A percentile compares a stretch with the other conserved stretches of the same genome.
Evolutionary conservation across 768 basidiomycete species (phyloP).

Genomic region (Lentinula sp.): DNA sequence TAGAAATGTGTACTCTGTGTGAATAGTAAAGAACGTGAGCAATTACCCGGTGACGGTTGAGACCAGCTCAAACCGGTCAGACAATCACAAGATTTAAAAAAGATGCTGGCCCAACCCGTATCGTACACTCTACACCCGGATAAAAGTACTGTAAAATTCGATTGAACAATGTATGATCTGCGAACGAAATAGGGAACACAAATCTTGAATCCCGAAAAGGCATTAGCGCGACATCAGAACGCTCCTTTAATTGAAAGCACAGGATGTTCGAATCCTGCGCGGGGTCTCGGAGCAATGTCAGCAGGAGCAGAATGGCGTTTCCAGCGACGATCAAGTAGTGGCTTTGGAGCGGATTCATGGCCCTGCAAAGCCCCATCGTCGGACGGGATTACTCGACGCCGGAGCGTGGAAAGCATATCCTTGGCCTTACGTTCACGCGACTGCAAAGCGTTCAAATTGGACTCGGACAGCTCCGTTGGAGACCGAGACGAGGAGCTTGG

Average conservation of each 20-base stretch:
- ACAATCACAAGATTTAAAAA: background rate
- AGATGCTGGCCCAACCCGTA: conserved; percentile 1
- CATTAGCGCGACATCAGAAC: conserved; percentile 33
- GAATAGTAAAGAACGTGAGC: conserved; percentile 3
- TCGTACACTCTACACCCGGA: conserved; percentile 6
- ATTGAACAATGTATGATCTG: conserved; percentile 14
- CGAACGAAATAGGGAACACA: conserved; percentile 32
- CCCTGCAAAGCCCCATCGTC: conserved; percentile 18
- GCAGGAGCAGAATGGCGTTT: conserved; percentile 62
- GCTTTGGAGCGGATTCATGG: conserved; percentile 12
- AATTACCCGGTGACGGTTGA: background rate
- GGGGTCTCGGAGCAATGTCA: conserved; percentile 44
- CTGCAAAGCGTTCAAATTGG: conserved; percentile 44
- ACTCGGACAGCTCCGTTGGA: conserved; percentile 44
- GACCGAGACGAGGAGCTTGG: conserved; percentile 38
- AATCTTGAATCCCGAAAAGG: conserved; percentile 20
- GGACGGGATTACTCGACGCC: conserved; percentile 44
- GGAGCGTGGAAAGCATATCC: conserved; percentile 62
- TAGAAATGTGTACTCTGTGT: background rate
- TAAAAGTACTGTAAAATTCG: conserved; percentile 15
- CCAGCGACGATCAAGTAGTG: conserved; percentile 28
- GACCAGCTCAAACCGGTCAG: conserved; percentile 2
- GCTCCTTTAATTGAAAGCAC: conserved; percentile 53
- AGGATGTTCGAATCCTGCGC: conserved; percentile 53
- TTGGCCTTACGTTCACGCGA: conserved; percentile 51